These are phyloP conservation scores for Botrytis squamosa DNA, from an alignment of 2,329 filamentous ascomycete species.

Conservation along the genomic window DNA sequence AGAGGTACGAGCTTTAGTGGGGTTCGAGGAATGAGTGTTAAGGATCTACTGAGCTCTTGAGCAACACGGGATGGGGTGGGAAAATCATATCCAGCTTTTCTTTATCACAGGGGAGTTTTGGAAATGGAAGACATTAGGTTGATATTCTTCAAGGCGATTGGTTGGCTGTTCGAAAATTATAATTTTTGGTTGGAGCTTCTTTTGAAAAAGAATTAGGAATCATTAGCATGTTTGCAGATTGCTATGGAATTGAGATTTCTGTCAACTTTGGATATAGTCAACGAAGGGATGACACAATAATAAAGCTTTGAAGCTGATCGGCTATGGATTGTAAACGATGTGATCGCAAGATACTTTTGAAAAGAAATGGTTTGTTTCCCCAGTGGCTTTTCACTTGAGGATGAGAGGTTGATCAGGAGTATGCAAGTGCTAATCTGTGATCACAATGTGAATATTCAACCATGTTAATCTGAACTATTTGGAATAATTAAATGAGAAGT, in stretches of 20 bases:
- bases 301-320: background rate
- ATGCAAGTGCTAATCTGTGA: no score
- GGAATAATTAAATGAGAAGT: no score
- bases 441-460: no score
- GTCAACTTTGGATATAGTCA: background rate
- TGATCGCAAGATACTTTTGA: no score
- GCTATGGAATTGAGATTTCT: background rate
- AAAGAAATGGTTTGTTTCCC: no score
- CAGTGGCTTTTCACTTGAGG: no score
- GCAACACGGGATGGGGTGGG: background rate
- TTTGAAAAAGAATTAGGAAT: background rate
- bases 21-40: slow-evolving; percentile 52
- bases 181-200: background rate
- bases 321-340: no score
- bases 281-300: background rate
- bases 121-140: background rate
- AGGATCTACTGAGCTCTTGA: slow-evolving; percentile 53
- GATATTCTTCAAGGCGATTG: background rate
- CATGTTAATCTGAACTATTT: no score
- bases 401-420: no score
- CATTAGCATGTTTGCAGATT: no score
- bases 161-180: background rate
- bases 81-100: background rate
- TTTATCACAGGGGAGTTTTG: background rate
- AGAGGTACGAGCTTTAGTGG: slow-evolving; percentile 38